phyloP scores from a whole-genome alignment of 495 filamentous ascomycete species.

The Penicillium argentinense region DNA sequence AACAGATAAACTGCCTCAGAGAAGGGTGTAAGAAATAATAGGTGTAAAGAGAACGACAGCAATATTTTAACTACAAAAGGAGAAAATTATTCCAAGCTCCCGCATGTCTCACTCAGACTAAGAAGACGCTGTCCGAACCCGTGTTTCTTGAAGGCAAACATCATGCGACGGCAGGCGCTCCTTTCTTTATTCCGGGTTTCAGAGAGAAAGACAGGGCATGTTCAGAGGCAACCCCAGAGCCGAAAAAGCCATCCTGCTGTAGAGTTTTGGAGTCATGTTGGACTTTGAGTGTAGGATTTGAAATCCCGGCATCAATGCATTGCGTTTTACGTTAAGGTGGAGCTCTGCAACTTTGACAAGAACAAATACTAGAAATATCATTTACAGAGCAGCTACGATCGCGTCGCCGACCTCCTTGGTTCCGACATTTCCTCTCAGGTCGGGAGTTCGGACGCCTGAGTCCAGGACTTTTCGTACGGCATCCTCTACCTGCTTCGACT shows the following conservation, averaged over 20 bases:
- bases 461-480: conserved; percentile 80
- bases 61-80: no score
- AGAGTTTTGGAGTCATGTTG: no score
- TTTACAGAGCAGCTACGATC: conserved; percentile 66
- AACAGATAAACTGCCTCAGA: no score
- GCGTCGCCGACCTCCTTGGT: conserved; percentile 85
- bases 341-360: no score
- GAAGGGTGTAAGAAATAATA: no score
- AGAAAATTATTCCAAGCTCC: no score
- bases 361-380: background rate
- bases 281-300: no score
- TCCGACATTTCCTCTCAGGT: conserved; percentile 70
- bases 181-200: background rate
- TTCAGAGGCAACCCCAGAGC: no score
- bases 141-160: background rate
- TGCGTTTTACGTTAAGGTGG: no score
- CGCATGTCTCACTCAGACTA: background rate
- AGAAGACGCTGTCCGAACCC: background rate
- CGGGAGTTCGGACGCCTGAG: conserved; percentile 67
- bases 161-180: background rate
- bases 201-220: background rate
- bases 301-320: no score
- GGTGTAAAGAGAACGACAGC: no score
- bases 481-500: conserved; percentile 73
- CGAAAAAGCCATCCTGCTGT: no score